Evolutionary conservation across 257 asterid species (phyloP), one percentile per base, ranked within the genome.

Genomic region (Gardenia jasminoides): DNA sequence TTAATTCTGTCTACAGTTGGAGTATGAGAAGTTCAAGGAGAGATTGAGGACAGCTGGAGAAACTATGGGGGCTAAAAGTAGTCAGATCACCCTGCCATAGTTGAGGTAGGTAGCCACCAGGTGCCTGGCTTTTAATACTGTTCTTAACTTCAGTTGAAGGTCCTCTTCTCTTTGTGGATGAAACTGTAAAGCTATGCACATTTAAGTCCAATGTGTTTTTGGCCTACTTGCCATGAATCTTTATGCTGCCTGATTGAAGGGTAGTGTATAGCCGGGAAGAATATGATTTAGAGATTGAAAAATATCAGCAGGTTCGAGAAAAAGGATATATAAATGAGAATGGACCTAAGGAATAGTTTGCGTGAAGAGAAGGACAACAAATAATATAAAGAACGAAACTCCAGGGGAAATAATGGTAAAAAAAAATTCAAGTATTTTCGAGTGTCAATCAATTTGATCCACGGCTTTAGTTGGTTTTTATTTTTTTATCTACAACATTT

Each of bases 61-160:
- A 30, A 81, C 70, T 39, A 78, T 62, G 1, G 64, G 56, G 31
- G 39, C 24, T 13, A 79, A 64, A 24, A 76, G 75, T 50, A 84
- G 84, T 69, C 70, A 76, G 81, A 85, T 73, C 91, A 85, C 75
- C 75, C 85, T 47, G 82, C 90, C 10, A 71, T 73, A 7, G 65
- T 89, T 58, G 84, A 90, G 95, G 95, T 90, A 90, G 95, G 95
- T 90, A 36, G 24, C 36, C 41, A 64, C 69, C 67, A 8, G 39
- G 20, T 28, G 20, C 39, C 28, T 28, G 69, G 11, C 33, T 64
- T n/a, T n/a, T 26, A 64, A 28, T 3, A 1, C 43, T 64, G 12
- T 44, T 43, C 30, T 48, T 64, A 28, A n/a, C 10, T 52, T 1
- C 0, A 31, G 7, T 19, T 44, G 2, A 81, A 46, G 12, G 13